Evolutionary conservation across 441 rosid genomes (phyloP).

Genomic region (Eutrema salsugineum): DNA sequence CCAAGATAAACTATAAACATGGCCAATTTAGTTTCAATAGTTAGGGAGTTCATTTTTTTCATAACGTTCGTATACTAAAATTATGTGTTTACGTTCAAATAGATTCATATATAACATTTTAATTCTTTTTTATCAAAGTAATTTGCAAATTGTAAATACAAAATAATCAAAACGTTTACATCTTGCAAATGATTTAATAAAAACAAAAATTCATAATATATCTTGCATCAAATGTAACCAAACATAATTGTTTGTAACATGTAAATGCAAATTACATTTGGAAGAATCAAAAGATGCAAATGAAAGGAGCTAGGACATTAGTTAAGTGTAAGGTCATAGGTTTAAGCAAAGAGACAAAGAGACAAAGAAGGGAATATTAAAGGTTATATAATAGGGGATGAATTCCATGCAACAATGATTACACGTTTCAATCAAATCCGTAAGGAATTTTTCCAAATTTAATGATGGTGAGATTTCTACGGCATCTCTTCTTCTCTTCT

Average conservation of each 20-base stretch:
- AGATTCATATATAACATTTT: not conserved
- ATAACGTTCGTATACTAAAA: not conserved
- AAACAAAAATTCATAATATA: no score
- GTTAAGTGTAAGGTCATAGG: slow-evolving; percentile 10
- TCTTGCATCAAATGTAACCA: not conserved
- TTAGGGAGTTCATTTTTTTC: not conserved
- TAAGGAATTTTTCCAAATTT: slow-evolving; percentile 43
- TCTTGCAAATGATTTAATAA: not conserved
- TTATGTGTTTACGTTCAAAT: not conserved
- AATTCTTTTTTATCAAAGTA: not conserved
- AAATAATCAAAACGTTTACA: not conserved
- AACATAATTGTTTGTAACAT: not conserved
- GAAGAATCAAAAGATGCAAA: not conserved
- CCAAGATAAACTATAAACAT: not conserved
- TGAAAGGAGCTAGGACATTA: not conserved
- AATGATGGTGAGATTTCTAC: slow-evolving; percentile 65
- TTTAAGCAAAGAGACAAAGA: slow-evolving; percentile 27
- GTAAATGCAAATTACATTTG: not conserved
- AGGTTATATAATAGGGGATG: slow-evolving; percentile 41
- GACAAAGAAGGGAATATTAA: slow-evolving; percentile 28
- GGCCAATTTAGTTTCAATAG: not conserved
- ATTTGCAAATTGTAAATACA: not conserved
- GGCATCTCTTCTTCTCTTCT: slow-evolving; percentile 39
- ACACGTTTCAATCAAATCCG: slow-evolving; percentile 58
- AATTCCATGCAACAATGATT: slow-evolving; percentile 95